Percentiles rank a stretch among this genome's conserved stretches.
These are phyloP conservation scores for Apiospora arundinis DNA, from an alignment of 2,329 filamentous ascomycete genomes.

Conservation along the genomic window DNA sequence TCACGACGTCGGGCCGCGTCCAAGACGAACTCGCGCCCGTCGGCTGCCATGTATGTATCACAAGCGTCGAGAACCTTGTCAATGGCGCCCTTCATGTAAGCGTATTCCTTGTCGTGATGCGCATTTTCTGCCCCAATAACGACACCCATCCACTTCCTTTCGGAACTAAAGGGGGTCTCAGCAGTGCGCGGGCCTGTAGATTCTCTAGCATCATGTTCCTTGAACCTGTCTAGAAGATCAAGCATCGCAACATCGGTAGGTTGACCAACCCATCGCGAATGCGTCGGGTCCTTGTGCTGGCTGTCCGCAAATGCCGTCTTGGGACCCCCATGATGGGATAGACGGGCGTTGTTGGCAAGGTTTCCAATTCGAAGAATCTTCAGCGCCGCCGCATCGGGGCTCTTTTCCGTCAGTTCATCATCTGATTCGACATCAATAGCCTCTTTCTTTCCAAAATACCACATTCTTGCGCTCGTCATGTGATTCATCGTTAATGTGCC, in stretches of 20 bases:
- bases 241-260: constrained; percentile 98
- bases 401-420: constrained; percentile 58
- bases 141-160: constrained; percentile 99
- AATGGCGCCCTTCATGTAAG: constrained; percentile 94
- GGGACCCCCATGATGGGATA: constrained; percentile 76
- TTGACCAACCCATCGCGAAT: constrained; percentile 94
- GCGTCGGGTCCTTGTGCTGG: constrained; percentile 67
- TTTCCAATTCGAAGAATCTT: constrained; percentile 91
- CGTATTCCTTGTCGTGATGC: constrained; percentile 73
- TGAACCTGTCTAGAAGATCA: constrained; percentile 88
- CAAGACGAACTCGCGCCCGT: constrained; percentile 85
- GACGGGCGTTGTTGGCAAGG: constrained; percentile 91
- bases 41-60: constrained; percentile 86
- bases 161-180: constrained; percentile 95
- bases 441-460: constrained; percentile 79
- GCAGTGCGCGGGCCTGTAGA: constrained; percentile 80
- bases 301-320: constrained; percentile 88
- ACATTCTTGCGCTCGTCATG: constrained; percentile 97
- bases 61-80: constrained; percentile 87
- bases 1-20: constrained; percentile 78
- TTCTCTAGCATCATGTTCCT: constrained; percentile 89
- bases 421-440: constrained; percentile 61
- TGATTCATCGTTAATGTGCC: constrained; percentile 96
- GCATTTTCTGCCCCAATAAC: constrained; percentile 71
- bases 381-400: constrained; percentile 75